Conservation (phyloP, 2,329 filamentous ascomycete genomes). For the Coniochaeta sp. region DNA sequence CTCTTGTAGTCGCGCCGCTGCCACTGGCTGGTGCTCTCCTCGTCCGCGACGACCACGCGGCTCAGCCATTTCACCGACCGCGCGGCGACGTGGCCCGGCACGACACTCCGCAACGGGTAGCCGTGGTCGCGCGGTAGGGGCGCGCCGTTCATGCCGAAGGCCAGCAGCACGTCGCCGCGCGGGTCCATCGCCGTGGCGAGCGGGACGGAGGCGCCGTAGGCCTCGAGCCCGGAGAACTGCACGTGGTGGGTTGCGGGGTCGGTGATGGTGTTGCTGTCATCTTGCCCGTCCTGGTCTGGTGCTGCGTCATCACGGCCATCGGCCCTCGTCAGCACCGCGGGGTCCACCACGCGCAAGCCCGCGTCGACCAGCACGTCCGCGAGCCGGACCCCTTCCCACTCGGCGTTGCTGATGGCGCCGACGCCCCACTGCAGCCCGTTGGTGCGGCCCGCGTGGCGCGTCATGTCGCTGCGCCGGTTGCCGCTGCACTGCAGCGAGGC, state of each 20-base stretch:
- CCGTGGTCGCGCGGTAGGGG: constrained; percentile 59
- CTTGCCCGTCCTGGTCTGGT: constrained; percentile 21
- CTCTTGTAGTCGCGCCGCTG: constrained; percentile 63
- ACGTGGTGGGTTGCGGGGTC: constrained; percentile 37
- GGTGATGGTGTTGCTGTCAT: constrained; percentile 27
- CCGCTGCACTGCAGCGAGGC: constrained; percentile 54
- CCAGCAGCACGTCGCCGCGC: constrained; percentile 56
- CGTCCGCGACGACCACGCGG: constrained; percentile 55
- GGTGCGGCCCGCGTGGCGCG: constrained; percentile 34
- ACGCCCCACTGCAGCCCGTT: constrained; percentile 54
- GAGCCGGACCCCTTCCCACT: constrained; percentile 28
- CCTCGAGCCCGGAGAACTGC: constrained; percentile 52
- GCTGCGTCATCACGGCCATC: no score
- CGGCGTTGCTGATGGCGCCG: constrained; percentile 53
- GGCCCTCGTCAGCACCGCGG: constrained; percentile 1
- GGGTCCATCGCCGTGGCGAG: constrained; percentile 51
- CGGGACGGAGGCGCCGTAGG: constrained; percentile 55
- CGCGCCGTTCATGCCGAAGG: constrained; percentile 60
- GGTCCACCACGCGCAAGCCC: background rate
- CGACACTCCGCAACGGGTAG: constrained; percentile 54
- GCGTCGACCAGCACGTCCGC: background rate
- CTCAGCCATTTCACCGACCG: constrained; percentile 64
- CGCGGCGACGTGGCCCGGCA: constrained; percentile 60
- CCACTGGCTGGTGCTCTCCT: constrained; percentile 60
- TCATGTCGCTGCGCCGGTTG: constrained; percentile 54